Percentiles rank a stretch among this genome's conserved stretches.
These are phyloP conservation scores for Phylloporus sp. DNA, from an alignment of 768 basidiomycete genomes.

Conservation along the genomic window DNA sequence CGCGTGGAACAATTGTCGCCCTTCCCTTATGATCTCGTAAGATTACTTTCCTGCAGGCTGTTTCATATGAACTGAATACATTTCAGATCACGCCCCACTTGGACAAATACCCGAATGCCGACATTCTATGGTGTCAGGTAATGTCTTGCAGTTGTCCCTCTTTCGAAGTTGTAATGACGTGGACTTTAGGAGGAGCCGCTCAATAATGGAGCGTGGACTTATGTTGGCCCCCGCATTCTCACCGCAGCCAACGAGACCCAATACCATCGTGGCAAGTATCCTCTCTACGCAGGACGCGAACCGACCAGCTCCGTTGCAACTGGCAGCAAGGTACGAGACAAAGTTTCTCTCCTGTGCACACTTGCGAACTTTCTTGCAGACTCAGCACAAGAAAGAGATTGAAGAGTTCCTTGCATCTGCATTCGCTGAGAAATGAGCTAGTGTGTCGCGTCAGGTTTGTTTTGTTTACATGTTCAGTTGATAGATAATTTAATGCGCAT, in stretches of 20 bases:
- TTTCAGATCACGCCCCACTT: constrained; percentile 83
- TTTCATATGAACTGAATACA: constrained; percentile 4
- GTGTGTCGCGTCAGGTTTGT: background rate
- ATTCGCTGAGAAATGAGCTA: constrained; percentile 37
- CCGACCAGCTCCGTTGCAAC: constrained; percentile 92
- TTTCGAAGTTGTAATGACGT: background rate
- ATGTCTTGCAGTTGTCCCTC: background rate
- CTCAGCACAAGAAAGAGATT: constrained; percentile 88
- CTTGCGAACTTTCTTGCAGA: constrained; percentile 33
- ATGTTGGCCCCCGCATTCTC: constrained; percentile 88
- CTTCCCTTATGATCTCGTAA: constrained; percentile 92
- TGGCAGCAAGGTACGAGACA: constrained; percentile 69
- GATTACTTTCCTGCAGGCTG: constrained; percentile 23
- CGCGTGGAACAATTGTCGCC: constrained; percentile 94
- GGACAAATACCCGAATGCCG: constrained; percentile 95
- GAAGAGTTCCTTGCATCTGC: constrained; percentile 66
- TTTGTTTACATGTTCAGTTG: background rate
- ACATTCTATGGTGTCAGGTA: constrained; percentile 89
- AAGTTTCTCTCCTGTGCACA: background rate
- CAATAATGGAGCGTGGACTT: constrained; percentile 97
- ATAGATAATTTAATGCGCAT: constrained; percentile 7
- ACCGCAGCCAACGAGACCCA: constrained; percentile 90
- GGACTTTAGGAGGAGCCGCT: constrained; percentile 78
- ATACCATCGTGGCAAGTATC: constrained; percentile 89
- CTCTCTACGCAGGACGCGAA: constrained; percentile 86